Evolutionary conservation across 2,329 filamentous ascomycete genomes (phyloP).

Genomic region (Diaporthe sp.): DNA sequence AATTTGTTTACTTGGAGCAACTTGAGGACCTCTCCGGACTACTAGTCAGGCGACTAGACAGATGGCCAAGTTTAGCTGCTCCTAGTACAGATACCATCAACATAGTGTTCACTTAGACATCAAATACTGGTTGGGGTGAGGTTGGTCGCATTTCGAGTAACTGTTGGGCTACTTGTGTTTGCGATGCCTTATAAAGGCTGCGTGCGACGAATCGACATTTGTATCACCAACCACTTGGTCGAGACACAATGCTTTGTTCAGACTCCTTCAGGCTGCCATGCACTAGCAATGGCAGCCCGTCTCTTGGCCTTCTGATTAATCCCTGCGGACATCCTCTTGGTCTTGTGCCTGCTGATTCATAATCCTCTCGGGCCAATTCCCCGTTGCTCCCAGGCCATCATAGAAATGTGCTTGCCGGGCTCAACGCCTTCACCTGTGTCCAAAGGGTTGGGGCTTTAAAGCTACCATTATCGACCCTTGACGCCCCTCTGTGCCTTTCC

Average conservation of each 20-base stretch:
- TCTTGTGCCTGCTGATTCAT: not conserved
- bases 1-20: not conserved
- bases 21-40: not conserved
- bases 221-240: slow-evolving; percentile 49
- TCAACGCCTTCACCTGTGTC: slow-evolving; percentile 24
- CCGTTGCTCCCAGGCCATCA: slow-evolving; percentile 10
- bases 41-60: not conserved
- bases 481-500: slow-evolving; percentile 30
- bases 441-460: slow-evolving; percentile 63
- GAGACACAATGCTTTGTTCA: slow-evolving; percentile 42
- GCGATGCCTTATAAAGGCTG: slow-evolving; percentile 34
- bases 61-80: not conserved
- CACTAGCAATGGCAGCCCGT: slow-evolving; percentile 49
- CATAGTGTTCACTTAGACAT: not conserved
- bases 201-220: slow-evolving; percentile 21
- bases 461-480: slow-evolving; percentile 63
- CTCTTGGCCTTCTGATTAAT: slow-evolving; percentile 19
- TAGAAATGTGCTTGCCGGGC: slow-evolving; percentile 29
- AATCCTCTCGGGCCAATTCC: not conserved
- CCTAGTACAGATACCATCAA: not conserved
- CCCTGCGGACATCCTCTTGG: slow-evolving; percentile 6
- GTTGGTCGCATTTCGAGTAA: slow-evolving; percentile 37
- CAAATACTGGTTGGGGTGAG: slow-evolving; percentile 9
- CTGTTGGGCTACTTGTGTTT: slow-evolving; percentile 34
- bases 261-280: slow-evolving; percentile 44